A percentile compares a stretch with the other conserved stretches of the same genome.
These are phyloP conservation scores for Nepenthes mirabilis DNA, from an alignment of 148 eudicot genomes.

Conservation along the genomic window DNA sequence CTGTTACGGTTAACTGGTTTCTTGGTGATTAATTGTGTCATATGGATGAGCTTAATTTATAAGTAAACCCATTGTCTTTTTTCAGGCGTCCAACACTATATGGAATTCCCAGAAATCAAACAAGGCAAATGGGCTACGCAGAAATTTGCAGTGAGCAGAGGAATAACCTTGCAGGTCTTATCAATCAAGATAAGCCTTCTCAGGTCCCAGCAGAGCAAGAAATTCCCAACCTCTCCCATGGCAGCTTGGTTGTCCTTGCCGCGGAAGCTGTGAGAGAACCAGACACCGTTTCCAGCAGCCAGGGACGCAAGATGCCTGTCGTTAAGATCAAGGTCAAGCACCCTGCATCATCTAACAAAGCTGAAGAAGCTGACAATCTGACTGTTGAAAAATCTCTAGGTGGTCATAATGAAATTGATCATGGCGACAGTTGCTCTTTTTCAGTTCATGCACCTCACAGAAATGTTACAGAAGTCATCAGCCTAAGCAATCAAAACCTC, in stretches of 20 bases:
- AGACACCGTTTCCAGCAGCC: slow-evolving; percentile 41
- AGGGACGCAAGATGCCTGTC: slow-evolving; percentile 38
- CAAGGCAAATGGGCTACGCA: slow-evolving; percentile 55
- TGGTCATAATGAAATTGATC: slow-evolving; percentile 39
- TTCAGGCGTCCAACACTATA: slow-evolving; percentile 83
- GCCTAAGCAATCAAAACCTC: slow-evolving; percentile 41
- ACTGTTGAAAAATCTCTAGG: slow-evolving; percentile 39
- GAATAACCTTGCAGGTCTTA: slow-evolving; percentile 57
- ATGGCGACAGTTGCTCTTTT: slow-evolving; percentile 65
- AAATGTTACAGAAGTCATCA: slow-evolving; percentile 31
- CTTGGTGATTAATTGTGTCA: too few relatives aligned
- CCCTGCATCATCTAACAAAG: slow-evolving; percentile 46
- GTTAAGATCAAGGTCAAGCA: slow-evolving; percentile 61
- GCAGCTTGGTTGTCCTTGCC: slow-evolving; percentile 5
- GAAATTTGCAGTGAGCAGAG: slow-evolving; percentile 61
- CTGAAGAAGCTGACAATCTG: slow-evolving; percentile 33
- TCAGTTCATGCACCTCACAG: slow-evolving; percentile 70
- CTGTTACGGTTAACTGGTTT: too few relatives aligned
- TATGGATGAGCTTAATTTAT: too few relatives aligned
- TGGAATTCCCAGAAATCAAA: slow-evolving; percentile 82
- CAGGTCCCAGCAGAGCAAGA: slow-evolving; percentile 10
- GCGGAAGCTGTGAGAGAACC: slow-evolving; percentile 32
- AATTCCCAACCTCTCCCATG: slow-evolving; percentile 11
- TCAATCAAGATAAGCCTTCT: slow-evolving; percentile 55
- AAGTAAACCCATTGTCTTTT: neutral